Percentiles rank a stretch among this genome's conserved stretches.
phyloP scores from a whole-genome alignment of 352 stramenopile species.

The Phytophthora chlamydospora region DNA sequence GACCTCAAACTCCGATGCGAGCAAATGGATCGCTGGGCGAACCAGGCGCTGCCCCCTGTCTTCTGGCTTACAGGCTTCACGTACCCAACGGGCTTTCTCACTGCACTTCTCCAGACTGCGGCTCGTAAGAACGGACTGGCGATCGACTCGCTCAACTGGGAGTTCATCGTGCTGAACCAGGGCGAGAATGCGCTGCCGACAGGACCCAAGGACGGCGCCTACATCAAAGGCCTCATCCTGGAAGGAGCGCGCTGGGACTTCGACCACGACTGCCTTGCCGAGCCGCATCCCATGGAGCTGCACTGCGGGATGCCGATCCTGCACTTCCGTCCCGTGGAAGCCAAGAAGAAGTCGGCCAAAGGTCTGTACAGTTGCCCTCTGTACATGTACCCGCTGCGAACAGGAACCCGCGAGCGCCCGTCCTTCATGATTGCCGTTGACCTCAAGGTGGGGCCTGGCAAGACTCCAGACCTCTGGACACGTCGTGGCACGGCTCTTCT shows the following conservation, averaged over 20 bases:
- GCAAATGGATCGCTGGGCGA: conserved; percentile 92
- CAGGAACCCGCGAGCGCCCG: conserved; percentile 93
- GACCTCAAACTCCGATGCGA: conserved; percentile 91
- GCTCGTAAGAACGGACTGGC: conserved; percentile 95
- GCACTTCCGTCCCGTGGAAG: conserved; percentile 96
- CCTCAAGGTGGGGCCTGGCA: conserved; percentile 88
- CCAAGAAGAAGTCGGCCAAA: conserved; percentile 94
- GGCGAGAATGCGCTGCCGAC: conserved; percentile 79
- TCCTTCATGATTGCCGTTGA: conserved; percentile 96
- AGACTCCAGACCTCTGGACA: conserved; percentile 93
- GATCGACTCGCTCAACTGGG: conserved; percentile 95
- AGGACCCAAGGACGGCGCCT: conserved; percentile 90
- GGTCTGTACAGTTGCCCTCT: conserved; percentile 94
- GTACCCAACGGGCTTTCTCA: conserved; percentile 96
- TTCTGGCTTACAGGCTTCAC: conserved; percentile 97
- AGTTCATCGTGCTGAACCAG: conserved; percentile 94
- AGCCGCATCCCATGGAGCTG: conserved; percentile 94
- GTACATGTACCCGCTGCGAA: conserved; percentile 97
- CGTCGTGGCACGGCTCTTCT: conserved; percentile 93
- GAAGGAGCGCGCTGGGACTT: conserved; percentile 94
- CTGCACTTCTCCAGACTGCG: conserved; percentile 94
- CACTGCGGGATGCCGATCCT: conserved; percentile 92
- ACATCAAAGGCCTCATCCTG: conserved; percentile 92
- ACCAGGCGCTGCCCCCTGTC: conserved; percentile 79
- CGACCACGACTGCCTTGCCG: conserved; percentile 88